Conservation (phyloP, 2,329 filamentous ascomycete genomes). For the Fusarium succisae region DNA sequence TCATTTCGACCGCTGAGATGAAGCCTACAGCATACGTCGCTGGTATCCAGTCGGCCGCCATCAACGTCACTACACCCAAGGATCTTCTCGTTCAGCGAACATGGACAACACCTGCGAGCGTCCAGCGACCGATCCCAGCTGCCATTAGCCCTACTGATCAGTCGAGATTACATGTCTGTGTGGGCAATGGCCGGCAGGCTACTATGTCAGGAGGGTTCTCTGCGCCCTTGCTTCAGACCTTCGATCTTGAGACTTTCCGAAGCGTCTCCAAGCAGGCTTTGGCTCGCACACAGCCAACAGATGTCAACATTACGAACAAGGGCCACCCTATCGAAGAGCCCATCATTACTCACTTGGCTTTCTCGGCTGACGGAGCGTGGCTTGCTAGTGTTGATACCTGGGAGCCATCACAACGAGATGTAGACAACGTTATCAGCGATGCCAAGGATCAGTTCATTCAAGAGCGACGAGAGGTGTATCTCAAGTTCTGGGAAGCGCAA, state of each 20-base stretch:
- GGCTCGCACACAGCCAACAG: slow-evolving; percentile 86
- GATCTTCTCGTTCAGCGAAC: slow-evolving; percentile 63
- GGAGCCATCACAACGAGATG: slow-evolving; percentile 76
- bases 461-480: slow-evolving; percentile 74
- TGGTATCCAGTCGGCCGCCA: slow-evolving; percentile 75
- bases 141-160: slow-evolving; percentile 69
- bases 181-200: slow-evolving; percentile 68
- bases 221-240: slow-evolving; percentile 77
- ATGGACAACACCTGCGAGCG: slow-evolving; percentile 55
- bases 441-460: slow-evolving; percentile 56
- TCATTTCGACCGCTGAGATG: slow-evolving; percentile 89
- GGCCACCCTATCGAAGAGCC: slow-evolving; percentile 80
- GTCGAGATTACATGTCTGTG: slow-evolving; percentile 73
- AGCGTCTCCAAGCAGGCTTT: slow-evolving; percentile 89
- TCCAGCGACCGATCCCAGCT: slow-evolving; percentile 64
- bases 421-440: slow-evolving; percentile 57
- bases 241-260: slow-evolving; percentile 81
- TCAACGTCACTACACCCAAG: slow-evolving; percentile 60
- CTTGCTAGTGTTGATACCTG: slow-evolving; percentile 93
- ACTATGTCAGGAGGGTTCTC: slow-evolving; percentile 62
- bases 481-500: slow-evolving; percentile 90
- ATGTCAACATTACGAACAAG: slow-evolving; percentile 78
- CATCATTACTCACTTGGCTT: slow-evolving; percentile 76
- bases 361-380: slow-evolving; percentile 86
- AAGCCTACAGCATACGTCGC: slow-evolving; percentile 85